Percentiles rank a stretch among this genome's conserved stretches.
phyloP scores from a whole-genome alignment of 2,329 filamentous ascomycete genomes.

The Basipetospora chlamydospora region DNA sequence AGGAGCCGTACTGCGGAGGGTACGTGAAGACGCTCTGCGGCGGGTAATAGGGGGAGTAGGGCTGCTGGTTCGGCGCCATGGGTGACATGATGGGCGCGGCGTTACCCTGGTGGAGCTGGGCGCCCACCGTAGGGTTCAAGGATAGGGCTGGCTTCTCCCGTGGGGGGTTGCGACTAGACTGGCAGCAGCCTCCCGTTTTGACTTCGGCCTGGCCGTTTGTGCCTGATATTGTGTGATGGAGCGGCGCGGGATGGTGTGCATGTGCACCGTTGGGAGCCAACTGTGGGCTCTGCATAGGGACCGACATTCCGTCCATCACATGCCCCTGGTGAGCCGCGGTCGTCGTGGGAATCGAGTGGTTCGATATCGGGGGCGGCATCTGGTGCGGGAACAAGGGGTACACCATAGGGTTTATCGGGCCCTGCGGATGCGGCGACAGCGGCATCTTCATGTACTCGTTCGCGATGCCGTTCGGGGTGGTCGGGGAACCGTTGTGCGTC shows the following conservation, averaged over 20 bases:
- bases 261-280: too few relatives aligned
- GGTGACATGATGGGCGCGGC: neutral
- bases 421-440: neutral
- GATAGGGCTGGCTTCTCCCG: slow-evolving; percentile 10
- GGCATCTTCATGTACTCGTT: neutral
- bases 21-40: slow-evolving; percentile 26
- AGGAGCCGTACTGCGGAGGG: slow-evolving; percentile 39
- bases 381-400: slow-evolving; percentile 19
- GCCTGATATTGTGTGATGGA: neutral
- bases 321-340: too few relatives aligned
- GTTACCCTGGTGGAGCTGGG: neutral
- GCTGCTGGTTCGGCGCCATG: neutral
- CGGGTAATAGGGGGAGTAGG: slow-evolving; percentile 1
- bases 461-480: neutral
- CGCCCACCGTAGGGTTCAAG: neutral
- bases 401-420: slow-evolving; percentile 11
- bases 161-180: slow-evolving; percentile 11
- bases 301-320: too few relatives aligned
- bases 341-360: slow-evolving; percentile 7
- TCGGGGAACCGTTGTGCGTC: neutral
- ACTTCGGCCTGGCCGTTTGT: slow-evolving; percentile 4
- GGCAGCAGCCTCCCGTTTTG: slow-evolving; percentile 17
- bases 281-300: too few relatives aligned
- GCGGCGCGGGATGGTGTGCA: too few relatives aligned
- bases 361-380: slow-evolving; percentile 13